Evolutionary conservation across 345 rosid species (phyloP), one percentile per base, ranked within the genome.

Genomic region (Gossypioides kirkii): DNA sequence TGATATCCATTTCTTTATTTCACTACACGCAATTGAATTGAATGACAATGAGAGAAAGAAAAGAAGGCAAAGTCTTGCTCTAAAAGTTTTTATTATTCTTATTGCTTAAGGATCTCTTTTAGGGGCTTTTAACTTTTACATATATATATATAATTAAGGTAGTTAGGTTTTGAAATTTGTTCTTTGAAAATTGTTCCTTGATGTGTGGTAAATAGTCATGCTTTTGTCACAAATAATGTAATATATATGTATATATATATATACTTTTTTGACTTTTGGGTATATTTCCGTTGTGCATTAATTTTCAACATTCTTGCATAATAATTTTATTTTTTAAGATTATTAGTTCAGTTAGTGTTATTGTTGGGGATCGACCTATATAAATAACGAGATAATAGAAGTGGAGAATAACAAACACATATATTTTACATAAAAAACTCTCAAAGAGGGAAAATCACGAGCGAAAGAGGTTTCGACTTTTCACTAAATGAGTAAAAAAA

Each of bases 11-110:
- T 60, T 14, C 10, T 72, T 59, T 72, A 42, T 59, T 59, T 72
- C 43, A 45, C 55, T 45, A 45, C 55, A 59, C 20, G 74, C 16
- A 23, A 72, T 25, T 23, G 74, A 71, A 38, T 8, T 62, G 50
- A 17, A 28, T 16, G 46, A 3, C n/a, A 8, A 1, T 0, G 23
- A 25, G 4, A 14, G 49, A 8, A 47, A 67, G 10, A 0, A 8
- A 2, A 8, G 41, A 2, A 8, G 41, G 6, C 45, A 52, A 55
- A 71, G 41, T 41, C 74, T 71, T 22, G 47, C 12, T 23, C 38
- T 42, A 41, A 71, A 55, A 71, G 52, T 71, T 71, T 55, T 14
- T 20, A 41, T 22, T 36, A 71, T 56, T 56, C 50, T 56, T 70
- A 54, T 70, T 70, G 62, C 36, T 70, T 36, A 70, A 70, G 47